phyloP scores from a whole-genome alignment of 2,329 filamentous ascomycete species.

The Penicillium sp. region DNA sequence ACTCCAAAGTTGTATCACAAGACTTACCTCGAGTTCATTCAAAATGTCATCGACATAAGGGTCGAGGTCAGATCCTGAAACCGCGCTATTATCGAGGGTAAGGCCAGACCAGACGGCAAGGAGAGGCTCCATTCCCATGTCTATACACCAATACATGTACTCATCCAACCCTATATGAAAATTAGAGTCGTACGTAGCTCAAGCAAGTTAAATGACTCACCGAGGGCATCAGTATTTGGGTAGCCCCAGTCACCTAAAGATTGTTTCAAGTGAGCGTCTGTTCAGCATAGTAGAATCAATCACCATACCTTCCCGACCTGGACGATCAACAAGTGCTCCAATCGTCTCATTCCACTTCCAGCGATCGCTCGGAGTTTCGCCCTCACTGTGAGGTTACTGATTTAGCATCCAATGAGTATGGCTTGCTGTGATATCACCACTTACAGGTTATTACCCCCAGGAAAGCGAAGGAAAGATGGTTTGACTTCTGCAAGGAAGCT shows the following conservation, averaged over 20 bases:
- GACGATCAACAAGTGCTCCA: slow-evolving; percentile 42
- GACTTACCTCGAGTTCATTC: slow-evolving; percentile 54
- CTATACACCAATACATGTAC: slow-evolving; percentile 52
- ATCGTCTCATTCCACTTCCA: slow-evolving; percentile 44
- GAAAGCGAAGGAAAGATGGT: slow-evolving; percentile 61
- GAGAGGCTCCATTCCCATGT: slow-evolving; percentile 57
- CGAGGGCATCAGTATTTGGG: not conserved
- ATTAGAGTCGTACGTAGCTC: not conserved
- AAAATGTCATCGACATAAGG: slow-evolving; percentile 59
- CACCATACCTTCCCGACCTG: slow-evolving; percentile 50
- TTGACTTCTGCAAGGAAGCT: slow-evolving; percentile 55
- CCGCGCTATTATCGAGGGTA: slow-evolving; percentile 51
- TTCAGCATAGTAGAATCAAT: not conserved
- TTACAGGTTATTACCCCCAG: slow-evolving; percentile 63
- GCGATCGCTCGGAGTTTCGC: slow-evolving; percentile 22
- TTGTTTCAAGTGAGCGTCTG: not conserved
- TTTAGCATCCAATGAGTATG: not conserved
- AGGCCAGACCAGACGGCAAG: slow-evolving; percentile 44
- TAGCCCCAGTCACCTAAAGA: not conserved
- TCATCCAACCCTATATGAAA: not conserved
- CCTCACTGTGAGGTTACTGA: slow-evolving; percentile 16
- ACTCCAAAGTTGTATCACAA: not conserved
- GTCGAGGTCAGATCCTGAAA: slow-evolving; percentile 50
- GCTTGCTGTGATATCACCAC: slow-evolving; percentile 16
- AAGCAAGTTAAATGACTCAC: not conserved